Percentiles rank a stretch among this genome's conserved stretches.
These are phyloP conservation scores for Lactarius psammicola DNA, from an alignment of 768 basidiomycete species.

Conservation along the genomic window DNA sequence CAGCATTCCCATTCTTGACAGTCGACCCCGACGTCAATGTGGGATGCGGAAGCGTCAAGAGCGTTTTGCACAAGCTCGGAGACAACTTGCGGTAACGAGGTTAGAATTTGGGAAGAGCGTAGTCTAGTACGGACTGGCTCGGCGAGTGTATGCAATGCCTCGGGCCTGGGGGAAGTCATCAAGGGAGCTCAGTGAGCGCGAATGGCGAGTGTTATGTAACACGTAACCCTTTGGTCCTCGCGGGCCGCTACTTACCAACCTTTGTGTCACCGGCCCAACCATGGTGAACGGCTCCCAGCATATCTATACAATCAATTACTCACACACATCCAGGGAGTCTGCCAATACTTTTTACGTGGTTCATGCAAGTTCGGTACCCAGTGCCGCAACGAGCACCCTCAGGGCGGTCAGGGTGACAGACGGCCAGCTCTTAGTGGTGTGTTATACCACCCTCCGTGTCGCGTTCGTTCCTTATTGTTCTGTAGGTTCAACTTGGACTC, in stretches of 20 bases:
- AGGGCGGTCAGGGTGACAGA: constrained; percentile 32
- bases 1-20: constrained; percentile 78
- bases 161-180: constrained; percentile 10
- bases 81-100: constrained; percentile 74
- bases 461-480: constrained; percentile 26
- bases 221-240: background rate
- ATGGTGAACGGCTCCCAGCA: constrained; percentile 13
- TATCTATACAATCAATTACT: background rate
- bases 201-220: background rate
- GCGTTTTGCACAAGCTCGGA: constrained; percentile 89
- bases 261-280: background rate
- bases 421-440: constrained; percentile 46
- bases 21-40: constrained; percentile 71
- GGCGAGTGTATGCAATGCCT: constrained; percentile 42
- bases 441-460: constrained; percentile 31
- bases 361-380: constrained; percentile 58
- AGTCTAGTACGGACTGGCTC: constrained; percentile 63
- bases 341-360: constrained; percentile 59
- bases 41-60: constrained; percentile 72
- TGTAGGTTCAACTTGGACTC: constrained; percentile 24
- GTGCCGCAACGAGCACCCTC: constrained; percentile 63
- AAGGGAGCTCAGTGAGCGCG: background rate
- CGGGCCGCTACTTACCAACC: background rate
- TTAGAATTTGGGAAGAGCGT: constrained; percentile 81
- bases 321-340: constrained; percentile 44